phyloP scores from a whole-genome alignment of 768 basidiomycete genomes.

The Tylopilus cervinicoccineus region DNA sequence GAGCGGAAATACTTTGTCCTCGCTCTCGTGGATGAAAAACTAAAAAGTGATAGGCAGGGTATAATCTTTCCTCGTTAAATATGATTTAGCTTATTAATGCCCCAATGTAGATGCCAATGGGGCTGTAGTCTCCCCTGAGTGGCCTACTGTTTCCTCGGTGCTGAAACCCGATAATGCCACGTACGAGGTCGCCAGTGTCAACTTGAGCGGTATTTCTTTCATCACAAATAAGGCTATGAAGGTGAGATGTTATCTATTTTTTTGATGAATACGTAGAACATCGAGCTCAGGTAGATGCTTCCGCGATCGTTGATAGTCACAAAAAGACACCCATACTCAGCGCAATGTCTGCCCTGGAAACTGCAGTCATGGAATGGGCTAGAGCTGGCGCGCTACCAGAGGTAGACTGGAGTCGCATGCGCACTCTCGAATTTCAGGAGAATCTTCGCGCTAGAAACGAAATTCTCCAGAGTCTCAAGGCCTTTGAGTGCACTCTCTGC shows the following conservation, averaged over 20 bases:
- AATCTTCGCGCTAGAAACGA: conserved; percentile 55
- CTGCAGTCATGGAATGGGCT: conserved; percentile 55
- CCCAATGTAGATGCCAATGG: conserved; percentile 49
- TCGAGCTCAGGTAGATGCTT: conserved; percentile 59
- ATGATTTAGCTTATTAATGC: not conserved
- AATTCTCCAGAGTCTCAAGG: conserved; percentile 41
- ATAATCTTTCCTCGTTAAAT: conserved; percentile 1
- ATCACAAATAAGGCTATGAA: conserved; percentile 71
- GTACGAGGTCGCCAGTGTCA: conserved; percentile 66
- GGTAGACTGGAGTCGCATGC: conserved; percentile 79
- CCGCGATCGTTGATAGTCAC: conserved; percentile 62
- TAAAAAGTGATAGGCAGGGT: conserved; percentile 58
- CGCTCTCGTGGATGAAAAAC: conserved; percentile 61
- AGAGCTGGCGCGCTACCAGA: conserved; percentile 53
- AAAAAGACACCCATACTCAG: conserved; percentile 60
- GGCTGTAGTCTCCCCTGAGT: conserved; percentile 63
- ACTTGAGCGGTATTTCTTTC: conserved; percentile 69
- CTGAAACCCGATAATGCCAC: conserved; percentile 47
- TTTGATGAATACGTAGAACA: not conserved
- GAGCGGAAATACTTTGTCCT: conserved; percentile 65
- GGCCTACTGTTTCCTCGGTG: conserved; percentile 60
- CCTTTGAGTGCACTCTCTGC: conserved; percentile 53
- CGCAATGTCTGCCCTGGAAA: conserved; percentile 46
- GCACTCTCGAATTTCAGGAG: conserved; percentile 91
- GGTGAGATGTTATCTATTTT: conserved; percentile 61